Conservation (phyloP, 179 eudicot genomes). For the Drosera spatulata region DNA sequence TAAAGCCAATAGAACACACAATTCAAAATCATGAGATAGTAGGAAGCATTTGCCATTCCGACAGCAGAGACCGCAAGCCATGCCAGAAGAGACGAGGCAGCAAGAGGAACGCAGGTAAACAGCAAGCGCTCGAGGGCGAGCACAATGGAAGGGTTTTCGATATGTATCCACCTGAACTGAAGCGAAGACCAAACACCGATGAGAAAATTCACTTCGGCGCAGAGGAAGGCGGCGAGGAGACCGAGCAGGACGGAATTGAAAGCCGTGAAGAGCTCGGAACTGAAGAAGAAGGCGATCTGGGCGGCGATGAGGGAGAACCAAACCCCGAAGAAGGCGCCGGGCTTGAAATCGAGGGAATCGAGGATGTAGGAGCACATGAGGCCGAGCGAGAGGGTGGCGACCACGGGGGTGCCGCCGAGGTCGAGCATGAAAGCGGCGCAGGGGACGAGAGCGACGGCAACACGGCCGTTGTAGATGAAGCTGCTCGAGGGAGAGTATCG, state of each 20-base stretch:
- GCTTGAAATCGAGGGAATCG: slow-evolving; percentile 62
- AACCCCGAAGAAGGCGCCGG: slow-evolving; percentile 75
- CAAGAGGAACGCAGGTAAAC: slow-evolving; percentile 61
- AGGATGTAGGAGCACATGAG: slow-evolving; percentile 82
- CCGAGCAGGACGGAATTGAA: slow-evolving; percentile 47
- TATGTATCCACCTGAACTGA: slow-evolving; percentile 84
- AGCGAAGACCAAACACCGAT: slow-evolving; percentile 89
- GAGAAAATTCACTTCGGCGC: slow-evolving; percentile 49
- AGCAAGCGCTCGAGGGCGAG: slow-evolving; percentile 71
- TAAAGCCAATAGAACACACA: slow-evolving; percentile 79
- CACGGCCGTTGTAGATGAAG: slow-evolving; percentile 55
- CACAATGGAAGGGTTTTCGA: slow-evolving; percentile 70
- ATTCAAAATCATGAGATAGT: slow-evolving; percentile 59
- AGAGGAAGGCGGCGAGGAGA: slow-evolving; percentile 37
- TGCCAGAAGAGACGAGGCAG: slow-evolving; percentile 51
- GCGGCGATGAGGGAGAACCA: slow-evolving; percentile 79
- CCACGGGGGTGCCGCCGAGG: slow-evolving; percentile 81
- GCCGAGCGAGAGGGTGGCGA: slow-evolving; percentile 44
- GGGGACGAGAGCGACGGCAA: slow-evolving; percentile 67
- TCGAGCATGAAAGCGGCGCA: slow-evolving; percentile 77
- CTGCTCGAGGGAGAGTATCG: slow-evolving; percentile 33
- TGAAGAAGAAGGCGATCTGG: slow-evolving; percentile 73
- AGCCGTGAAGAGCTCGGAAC: slow-evolving; percentile 28
- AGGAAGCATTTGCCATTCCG: slow-evolving; percentile 65
- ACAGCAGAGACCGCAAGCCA: slow-evolving; percentile 84